A percentile compares a stretch with the other conserved stretches of the same genome.
These are phyloP conservation scores for Bryopsis sp. DNA, from an alignment of 139 green algal species.

Conservation along the genomic window DNA sequence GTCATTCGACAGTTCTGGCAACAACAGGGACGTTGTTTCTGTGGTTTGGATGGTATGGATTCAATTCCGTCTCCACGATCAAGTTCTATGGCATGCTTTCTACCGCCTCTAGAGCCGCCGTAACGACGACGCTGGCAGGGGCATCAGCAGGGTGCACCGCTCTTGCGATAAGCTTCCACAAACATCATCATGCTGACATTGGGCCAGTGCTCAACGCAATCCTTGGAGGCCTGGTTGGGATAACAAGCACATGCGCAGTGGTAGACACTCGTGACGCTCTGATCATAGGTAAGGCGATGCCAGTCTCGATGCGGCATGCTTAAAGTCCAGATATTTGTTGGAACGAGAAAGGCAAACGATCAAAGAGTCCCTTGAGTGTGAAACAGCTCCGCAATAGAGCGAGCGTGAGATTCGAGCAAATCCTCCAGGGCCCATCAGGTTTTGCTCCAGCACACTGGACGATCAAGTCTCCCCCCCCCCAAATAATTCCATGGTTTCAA, in stretches of 20 bases:
- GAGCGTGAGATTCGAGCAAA: too few species aligned
- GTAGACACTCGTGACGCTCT: constrained; percentile 38
- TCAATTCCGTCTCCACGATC: constrained; percentile 58
- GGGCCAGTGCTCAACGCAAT: constrained; percentile 36
- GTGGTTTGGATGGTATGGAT: constrained; percentile 78
- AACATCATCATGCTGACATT: constrained; percentile 27
- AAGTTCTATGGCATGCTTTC: constrained; percentile 26
- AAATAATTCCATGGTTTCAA: too few species aligned
- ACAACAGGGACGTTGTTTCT: constrained; percentile 63
- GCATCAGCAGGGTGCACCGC: constrained; percentile 40
- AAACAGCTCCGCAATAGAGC: too few species aligned
- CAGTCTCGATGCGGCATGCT: too few species aligned
- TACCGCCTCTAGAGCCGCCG: constrained; percentile 34
- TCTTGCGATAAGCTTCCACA: constrained; percentile 33
- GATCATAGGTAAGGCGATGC: constrained; percentile 43
- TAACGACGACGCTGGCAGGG: constrained; percentile 60
- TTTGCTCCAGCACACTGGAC: too few species aligned
- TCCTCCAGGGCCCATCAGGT: too few species aligned
- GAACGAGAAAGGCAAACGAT: too few species aligned
- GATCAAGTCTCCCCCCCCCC: too few species aligned
- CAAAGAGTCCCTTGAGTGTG: too few species aligned
- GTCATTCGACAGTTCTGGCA: constrained; percentile 36
- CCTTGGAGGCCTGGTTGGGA: constrained; percentile 42
- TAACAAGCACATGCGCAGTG: constrained; percentile 39
- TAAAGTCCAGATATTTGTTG: too few species aligned